Conservation (phyloP, 2,329 filamentous ascomycete species). For the Arthrobotrys megalospora region DNA sequence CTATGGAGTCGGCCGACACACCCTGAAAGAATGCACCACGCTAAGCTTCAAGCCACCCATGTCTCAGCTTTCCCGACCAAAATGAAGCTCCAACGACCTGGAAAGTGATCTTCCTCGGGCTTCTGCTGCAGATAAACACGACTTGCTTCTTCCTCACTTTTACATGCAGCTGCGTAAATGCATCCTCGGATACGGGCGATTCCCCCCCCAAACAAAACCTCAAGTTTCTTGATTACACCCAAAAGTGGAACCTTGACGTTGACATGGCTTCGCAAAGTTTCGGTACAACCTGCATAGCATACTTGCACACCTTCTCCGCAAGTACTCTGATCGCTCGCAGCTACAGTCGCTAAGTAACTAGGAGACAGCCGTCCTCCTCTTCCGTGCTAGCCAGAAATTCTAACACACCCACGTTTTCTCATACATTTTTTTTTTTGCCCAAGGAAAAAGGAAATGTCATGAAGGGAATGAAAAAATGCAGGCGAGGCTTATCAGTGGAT, state of each 20-base stretch:
- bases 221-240: not conserved
- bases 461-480: conserved; percentile 10
- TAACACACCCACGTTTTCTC: conserved; percentile 45
- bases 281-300: conserved; percentile 26
- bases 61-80: conserved; percentile 22
- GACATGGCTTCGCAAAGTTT: conserved; percentile 11
- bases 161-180: conserved; percentile 14
- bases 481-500: conserved; percentile 56
- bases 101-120: conserved; percentile 37
- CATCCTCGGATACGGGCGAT: conserved; percentile 59
- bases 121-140: conserved; percentile 27
- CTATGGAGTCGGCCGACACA: conserved; percentile 46
- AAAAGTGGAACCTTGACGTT: conserved; percentile 11
- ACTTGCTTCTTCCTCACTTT: conserved; percentile 14
- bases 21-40: conserved; percentile 11
- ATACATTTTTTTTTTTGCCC: conserved; percentile 21
- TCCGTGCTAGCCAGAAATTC: conserved; percentile 50
- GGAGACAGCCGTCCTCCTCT: conserved; percentile 46
- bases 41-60: conserved; percentile 23
- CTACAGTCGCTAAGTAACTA: conserved; percentile 14
- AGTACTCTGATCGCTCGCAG: not conserved
- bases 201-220: conserved; percentile 19
- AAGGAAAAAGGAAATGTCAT: conserved; percentile 25
- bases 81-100: conserved; percentile 23
- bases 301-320: conserved; percentile 15